Conservation (phyloP, 2,329 filamentous ascomycete genomes). For the Fusarium anguioides region DNA sequence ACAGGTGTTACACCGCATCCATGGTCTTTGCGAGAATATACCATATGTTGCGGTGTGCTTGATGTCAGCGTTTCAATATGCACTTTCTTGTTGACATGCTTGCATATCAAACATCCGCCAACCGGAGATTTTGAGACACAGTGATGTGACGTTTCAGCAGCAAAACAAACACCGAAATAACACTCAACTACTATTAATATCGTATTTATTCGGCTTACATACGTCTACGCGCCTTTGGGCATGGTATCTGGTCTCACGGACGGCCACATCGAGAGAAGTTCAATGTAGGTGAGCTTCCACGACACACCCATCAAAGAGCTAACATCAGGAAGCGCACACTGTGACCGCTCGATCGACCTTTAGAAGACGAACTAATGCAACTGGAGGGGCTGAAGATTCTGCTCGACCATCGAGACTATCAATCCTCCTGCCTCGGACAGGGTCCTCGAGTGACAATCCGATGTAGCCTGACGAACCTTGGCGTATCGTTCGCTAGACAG, state of each 20-base stretch:
- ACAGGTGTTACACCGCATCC: neutral
- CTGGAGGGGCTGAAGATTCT: neutral
- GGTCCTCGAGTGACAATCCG: slow-evolving; percentile 19
- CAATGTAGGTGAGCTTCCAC: slow-evolving; percentile 13
- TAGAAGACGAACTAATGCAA: neutral
- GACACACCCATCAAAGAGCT: slow-evolving; percentile 29
- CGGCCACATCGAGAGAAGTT: slow-evolving; percentile 27
- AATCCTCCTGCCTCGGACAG: neutral
- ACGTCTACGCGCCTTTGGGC: slow-evolving; percentile 15
- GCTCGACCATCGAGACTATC: neutral
- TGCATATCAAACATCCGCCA: neutral
- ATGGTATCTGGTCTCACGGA: neutral
- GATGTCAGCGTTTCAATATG: slow-evolving; percentile 24
- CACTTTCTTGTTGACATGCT: slow-evolving; percentile 1
- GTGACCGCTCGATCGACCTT: slow-evolving; percentile 7
- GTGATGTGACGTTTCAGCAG: neutral
- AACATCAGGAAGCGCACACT: slow-evolving; percentile 22
- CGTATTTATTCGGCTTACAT: neutral
- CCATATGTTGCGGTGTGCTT: neutral
- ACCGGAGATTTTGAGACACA: neutral
- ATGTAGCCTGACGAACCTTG: slow-evolving; percentile 15
- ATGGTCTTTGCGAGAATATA: neutral
- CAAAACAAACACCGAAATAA: neutral
- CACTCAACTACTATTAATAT: neutral
- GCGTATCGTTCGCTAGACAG: slow-evolving; percentile 7